Evolutionary conservation across 345 rosid genomes (phyloP).

Genomic region (Orychophragmus violaceus): DNA sequence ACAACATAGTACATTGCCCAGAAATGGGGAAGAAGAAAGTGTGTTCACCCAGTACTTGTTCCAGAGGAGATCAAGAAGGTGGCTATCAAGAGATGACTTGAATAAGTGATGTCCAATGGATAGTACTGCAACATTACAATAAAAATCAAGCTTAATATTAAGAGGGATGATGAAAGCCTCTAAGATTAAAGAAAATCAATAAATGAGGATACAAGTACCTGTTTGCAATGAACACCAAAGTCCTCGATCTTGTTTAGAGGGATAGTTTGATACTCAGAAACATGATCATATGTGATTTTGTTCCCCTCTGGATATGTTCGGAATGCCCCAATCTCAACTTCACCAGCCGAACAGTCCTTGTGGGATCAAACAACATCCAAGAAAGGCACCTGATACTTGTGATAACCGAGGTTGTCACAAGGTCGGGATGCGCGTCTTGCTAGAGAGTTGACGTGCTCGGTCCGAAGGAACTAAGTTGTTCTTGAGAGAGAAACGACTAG

Average conservation of each 20-base stretch:
- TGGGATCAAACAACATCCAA: slow-evolving; percentile 95
- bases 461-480: too few relatives aligned
- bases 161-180: neutral
- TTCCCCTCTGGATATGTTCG: slow-evolving; percentile 76
- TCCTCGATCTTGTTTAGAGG: slow-evolving; percentile 56
- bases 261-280: slow-evolving; percentile 78
- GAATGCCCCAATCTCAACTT: slow-evolving; percentile 99
- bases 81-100: slow-evolving; percentile 93
- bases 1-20: slow-evolving; percentile 97
- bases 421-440: too few relatives aligned
- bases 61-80: slow-evolving; percentile 93
- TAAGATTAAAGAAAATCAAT: too few relatives aligned
- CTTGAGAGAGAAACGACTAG: too few relatives aligned
- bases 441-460: too few relatives aligned
- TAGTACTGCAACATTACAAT: slow-evolving; percentile 54
- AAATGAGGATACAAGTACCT: slow-evolving; percentile 39
- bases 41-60: slow-evolving; percentile 98
- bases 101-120: slow-evolving; percentile 86
- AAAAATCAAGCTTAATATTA: slow-evolving; percentile 5
- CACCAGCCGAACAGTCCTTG: slow-evolving; percentile 99
- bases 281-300: slow-evolving; percentile 24
- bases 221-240: slow-evolving; percentile 70
- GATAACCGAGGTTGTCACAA: too few relatives aligned
- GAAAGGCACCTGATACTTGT: slow-evolving; percentile 92
- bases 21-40: slow-evolving; percentile 86